Percentiles rank a stretch among this genome's conserved stretches.
These are phyloP conservation scores for Irineochytrium annulatum DNA, from an alignment of 192 early-diverging fungal genomes.

Conservation along the genomic window DNA sequence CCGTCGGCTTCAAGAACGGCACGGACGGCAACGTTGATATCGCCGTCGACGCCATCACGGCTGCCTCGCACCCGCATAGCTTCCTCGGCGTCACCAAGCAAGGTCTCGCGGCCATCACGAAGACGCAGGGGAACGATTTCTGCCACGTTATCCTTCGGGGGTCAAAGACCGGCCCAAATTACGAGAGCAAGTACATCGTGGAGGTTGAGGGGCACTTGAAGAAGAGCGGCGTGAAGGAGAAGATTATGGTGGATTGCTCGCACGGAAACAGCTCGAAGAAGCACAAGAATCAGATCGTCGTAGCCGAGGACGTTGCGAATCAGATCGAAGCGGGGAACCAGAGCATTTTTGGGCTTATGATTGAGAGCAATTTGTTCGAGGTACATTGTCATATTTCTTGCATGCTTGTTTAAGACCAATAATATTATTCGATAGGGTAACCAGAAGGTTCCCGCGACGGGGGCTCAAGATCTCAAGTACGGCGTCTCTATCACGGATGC, in stretches of 20 bases:
- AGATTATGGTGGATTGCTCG: constrained; percentile 92
- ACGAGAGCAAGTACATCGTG: constrained; percentile 67
- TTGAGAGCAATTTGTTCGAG: constrained; percentile 67
- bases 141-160: constrained; percentile 96
- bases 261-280: constrained; percentile 93
- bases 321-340: constrained; percentile 64
- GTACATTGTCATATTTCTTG: background rate
- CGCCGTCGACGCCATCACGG: constrained; percentile 89
- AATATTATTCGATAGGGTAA: constrained; percentile 68
- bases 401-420: background rate
- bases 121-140: constrained; percentile 82
- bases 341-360: constrained; percentile 88
- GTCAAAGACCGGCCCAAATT: constrained; percentile 84
- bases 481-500: constrained; percentile 91
- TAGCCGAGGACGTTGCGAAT: constrained; percentile 64
- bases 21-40: constrained; percentile 90
- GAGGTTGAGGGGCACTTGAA: constrained; percentile 51
- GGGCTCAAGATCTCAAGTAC: constrained; percentile 71
- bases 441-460: constrained; percentile 61
- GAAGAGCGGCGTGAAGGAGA: constrained; percentile 52
- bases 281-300: constrained; percentile 77
- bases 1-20: constrained; percentile 91
- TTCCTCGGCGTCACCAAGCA: constrained; percentile 95
- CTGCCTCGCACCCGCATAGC: constrained; percentile 80
- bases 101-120: constrained; percentile 84